Evolutionary conservation across 805 yeast species (phyloP), one percentile per base, ranked within the genome.

Genomic region (Yarrowia sp.): DNA sequence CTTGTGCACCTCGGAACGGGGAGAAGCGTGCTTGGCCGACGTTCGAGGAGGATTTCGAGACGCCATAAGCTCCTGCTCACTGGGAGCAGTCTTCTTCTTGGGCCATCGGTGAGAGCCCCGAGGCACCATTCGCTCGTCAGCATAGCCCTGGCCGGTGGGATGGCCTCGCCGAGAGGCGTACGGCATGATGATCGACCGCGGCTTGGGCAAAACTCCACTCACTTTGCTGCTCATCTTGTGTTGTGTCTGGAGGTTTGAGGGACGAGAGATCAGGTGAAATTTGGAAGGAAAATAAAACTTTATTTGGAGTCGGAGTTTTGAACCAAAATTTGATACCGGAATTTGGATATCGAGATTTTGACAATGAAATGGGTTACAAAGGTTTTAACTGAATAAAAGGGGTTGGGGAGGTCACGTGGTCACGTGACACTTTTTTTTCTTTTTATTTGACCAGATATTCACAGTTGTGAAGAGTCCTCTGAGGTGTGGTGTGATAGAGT

Each of bases 121-220:
- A 6, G 64, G 64, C 0, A 61, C 64, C 54, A 61, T 46, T 16
- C 17, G n/a, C 35, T 35, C 38, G 46, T 61, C 64, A 5, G 36
- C 56, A 14, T 61, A 61, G 12, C 64, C 64, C 44, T 61, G 58
- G 19, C n/a, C 36, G 19, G 12, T 4, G 35, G 56, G 43, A 1
- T 2, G 4, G 7, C 26, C 44, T n/a, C 38, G 30, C 28, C 63
- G 63, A 7, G 26, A 2, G 24, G 63, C 63, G 41, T 58, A 43
- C 16, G 63, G 63, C 38, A 41, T n/a, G 32, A 58, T n/a, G 32
- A 58, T 58, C 6, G 26, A 9, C 21, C 63, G 63, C 28, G 63
- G 51, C 51, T 58, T 58, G 49, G 63, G 63, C 63, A 58, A n/a
- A 38, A 28, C 49, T 41, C 62, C 62, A 24, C 33, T 35, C 33